phyloP scores from a whole-genome alignment of 2,329 filamentous ascomycete species.

The Lomentospora prolificans region DNA sequence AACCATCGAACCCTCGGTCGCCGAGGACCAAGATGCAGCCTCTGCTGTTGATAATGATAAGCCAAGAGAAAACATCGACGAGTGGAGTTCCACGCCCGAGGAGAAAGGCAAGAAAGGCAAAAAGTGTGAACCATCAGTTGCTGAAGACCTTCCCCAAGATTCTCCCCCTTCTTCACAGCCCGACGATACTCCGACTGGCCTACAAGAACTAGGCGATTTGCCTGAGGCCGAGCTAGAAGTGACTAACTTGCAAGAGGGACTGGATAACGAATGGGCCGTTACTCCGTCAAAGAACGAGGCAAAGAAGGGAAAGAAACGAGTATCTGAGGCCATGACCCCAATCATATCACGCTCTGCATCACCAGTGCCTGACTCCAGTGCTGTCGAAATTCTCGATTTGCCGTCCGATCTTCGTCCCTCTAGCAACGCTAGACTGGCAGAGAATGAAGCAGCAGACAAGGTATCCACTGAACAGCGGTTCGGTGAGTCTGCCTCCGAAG shows the following conservation, averaged over 20 bases:
- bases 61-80: slow-evolving; percentile 12
- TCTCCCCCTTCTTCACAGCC: not conserved
- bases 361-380: not conserved
- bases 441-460: not conserved
- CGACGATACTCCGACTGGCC: not conserved
- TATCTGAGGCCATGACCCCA: not conserved
- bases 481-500: not conserved
- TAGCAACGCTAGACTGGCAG: not conserved
- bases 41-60: not conserved
- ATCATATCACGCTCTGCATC: slow-evolving; percentile 1
- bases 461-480: not conserved
- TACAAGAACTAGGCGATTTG: not conserved
- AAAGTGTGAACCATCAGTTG: not conserved
- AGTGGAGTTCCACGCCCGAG: slow-evolving; percentile 25
- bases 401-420: not conserved
- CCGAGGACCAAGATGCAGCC: not conserved
- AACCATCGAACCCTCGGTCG: slow-evolving; percentile 1
- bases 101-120: slow-evolving; percentile 25
- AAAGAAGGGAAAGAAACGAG: slow-evolving; percentile 25
- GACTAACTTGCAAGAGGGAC: not conserved
- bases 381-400: not conserved
- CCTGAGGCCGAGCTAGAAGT: not conserved
- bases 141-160: not conserved
- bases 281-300: slow-evolving; percentile 17
- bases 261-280: slow-evolving; percentile 10